Evolutionary conservation across 192 early-diverging fungal species (phyloP), one percentile per base, ranked within the genome.

Genomic region (Mortierella claussenii): DNA sequence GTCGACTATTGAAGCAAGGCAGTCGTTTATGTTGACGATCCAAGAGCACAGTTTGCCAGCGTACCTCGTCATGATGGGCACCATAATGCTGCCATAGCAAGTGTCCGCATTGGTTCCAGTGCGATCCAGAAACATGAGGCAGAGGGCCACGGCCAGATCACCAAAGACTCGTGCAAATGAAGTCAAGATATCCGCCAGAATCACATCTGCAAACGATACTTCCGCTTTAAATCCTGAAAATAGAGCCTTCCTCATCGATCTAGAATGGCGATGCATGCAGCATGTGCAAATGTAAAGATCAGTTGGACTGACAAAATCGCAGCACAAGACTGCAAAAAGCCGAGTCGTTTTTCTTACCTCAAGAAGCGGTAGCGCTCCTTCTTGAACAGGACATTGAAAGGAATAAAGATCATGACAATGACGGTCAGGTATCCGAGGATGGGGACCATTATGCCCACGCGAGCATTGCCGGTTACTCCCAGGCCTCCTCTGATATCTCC

Each of bases 181-280:
- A 0, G 96, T 98, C 80, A 99, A 69, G 30, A 98, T 93, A 87
- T 99, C 97, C 0, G 96, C 96, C 51, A 99, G 80, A 33, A 99
- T 89, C 27, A 96, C 86, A 63, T 99, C 97, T 0, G 79, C 81
- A 55, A 94, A 86, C 27, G 80, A 84, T 4, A 94, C 91, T 56
- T 82, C 78, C 3, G 81, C 34, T 49, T 78, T 64, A 24, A 90
- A 46, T 50, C 70, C 74, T n/a, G 82, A 81, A 44, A 82, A 86
- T 26, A 86, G 34, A 3, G 86, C 68, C 32, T 88, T 79, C 28
- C 58, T 58, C 45, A 89, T 50, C 17, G 85, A 78, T 61, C 88
- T 89, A 70, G 34, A 33, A 31, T n/a, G n/a, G n/a, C n/a, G n/a
- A n/a, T n/a, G n/a, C n/a, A n/a, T n/a, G n/a, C n/a, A n/a, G n/a